These are phyloP conservation scores for Pseudopyrenochaeta lycopersici DNA, from an alignment of 2,329 filamentous ascomycete genomes.

Conservation along the genomic window DNA sequence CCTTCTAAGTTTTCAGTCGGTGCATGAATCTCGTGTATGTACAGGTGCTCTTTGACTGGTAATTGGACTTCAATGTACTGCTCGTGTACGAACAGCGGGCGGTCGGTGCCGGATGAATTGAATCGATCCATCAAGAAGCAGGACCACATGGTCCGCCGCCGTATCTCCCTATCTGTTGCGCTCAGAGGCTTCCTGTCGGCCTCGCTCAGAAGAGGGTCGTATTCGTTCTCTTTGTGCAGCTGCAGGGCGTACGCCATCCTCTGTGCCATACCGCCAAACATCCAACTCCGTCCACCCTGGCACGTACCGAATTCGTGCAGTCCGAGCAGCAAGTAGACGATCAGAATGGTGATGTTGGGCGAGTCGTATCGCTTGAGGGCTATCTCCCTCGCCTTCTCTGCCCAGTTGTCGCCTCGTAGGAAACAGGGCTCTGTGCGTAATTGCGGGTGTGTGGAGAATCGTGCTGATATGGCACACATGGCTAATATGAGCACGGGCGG, in stretches of 20 bases:
- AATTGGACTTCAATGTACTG: conserved; percentile 89
- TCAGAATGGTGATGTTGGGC: conserved; percentile 95
- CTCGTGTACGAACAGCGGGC: conserved; percentile 90
- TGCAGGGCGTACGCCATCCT: conserved; percentile 97
- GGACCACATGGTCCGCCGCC: conserved; percentile 95
- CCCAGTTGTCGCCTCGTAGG: conserved; percentile 90
- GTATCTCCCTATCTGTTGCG: conserved; percentile 92
- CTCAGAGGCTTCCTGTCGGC: conserved; percentile 73
- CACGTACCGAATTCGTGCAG: conserved; percentile 97
- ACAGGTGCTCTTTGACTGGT: conserved; percentile 88
- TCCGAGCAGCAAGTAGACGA: conserved; percentile 85
- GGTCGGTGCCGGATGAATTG: conserved; percentile 92
- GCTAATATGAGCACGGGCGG: conserved; percentile 93
- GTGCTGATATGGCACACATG: conserved; percentile 92
- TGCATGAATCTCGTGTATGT: conserved; percentile 89
- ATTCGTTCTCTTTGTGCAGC: conserved; percentile 88
- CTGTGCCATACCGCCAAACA: conserved; percentile 91
- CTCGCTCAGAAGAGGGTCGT: conserved; percentile 75
- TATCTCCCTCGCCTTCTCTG: conserved; percentile 84
- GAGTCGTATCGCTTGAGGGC: conserved; percentile 88
- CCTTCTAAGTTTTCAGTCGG: conserved; percentile 85
- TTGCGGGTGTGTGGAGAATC: conserved; percentile 89
- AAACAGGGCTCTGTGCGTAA: conserved; percentile 81
- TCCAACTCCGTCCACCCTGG: conserved; percentile 95
- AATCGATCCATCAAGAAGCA: conserved; percentile 98